A percentile compares a stretch with the other conserved stretches of the same genome.
These are phyloP conservation scores for Fusarium sp. DNA, from an alignment of 2,329 filamentous ascomycete species.

Conservation along the genomic window DNA sequence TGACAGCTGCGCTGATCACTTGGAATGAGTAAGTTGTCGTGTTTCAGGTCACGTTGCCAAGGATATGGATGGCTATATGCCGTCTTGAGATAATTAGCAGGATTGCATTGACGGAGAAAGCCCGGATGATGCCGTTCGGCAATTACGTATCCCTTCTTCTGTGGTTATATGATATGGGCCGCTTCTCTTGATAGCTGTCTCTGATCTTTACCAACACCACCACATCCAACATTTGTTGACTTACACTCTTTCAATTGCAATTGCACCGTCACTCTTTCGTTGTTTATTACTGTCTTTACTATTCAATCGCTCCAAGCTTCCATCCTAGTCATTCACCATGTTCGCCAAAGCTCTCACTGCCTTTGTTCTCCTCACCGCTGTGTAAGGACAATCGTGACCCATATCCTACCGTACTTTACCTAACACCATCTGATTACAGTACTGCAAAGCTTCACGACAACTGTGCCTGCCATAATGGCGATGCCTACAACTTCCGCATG, in stretches of 20 bases:
- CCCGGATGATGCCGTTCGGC: background rate
- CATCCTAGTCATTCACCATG: conserved; percentile 12
- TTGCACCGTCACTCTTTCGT: conserved; percentile 6
- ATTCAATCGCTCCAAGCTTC: background rate
- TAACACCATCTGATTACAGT: background rate
- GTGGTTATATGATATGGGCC: background rate
- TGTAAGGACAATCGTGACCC: conserved; percentile 16
- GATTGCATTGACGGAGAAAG: background rate
- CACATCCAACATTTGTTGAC: background rate
- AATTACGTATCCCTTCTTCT: background rate
- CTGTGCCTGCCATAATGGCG: conserved; percentile 37
- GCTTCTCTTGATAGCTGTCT: background rate
- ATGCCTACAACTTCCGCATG: conserved; percentile 37
- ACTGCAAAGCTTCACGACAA: conserved; percentile 34
- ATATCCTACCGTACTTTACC: background rate
- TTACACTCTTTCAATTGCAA: conserved; percentile 13
- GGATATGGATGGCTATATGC: background rate
- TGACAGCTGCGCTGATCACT: background rate
- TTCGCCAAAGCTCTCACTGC: conserved; percentile 24
- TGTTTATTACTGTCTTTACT: background rate
- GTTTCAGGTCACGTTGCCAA: conserved; percentile 17
- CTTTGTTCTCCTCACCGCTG: conserved; percentile 23
- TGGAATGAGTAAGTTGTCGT: background rate
- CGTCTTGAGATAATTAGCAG: background rate
- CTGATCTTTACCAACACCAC: background rate